Base-by-base conservation (phyloP, 108 stramenopile species). In the Discostella pseudostelligera region DNA sequence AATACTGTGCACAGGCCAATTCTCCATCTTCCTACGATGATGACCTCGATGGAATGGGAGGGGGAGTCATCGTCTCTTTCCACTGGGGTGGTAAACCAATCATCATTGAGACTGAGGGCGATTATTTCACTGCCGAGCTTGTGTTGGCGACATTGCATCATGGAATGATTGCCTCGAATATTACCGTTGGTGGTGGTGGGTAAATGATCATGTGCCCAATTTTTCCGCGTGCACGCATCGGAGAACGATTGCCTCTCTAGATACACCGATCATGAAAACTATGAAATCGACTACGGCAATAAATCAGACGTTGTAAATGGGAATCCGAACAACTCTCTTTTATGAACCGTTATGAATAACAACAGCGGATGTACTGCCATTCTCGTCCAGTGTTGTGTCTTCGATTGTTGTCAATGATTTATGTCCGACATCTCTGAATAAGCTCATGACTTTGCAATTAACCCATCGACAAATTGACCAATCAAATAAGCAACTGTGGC, bases 401-500 rank as follows among this genome's bases (percentile, higher is more conserved):
- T 51, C 21, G 26, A 51, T 48, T 3, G 26, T 51, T 22, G 50
- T 0, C 50, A 51, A 4, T 51, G 47, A 48, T n/a, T n/a, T n/a
- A n/a, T n/a, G n/a, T n/a, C 21, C 7, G 16, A 48, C 1, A 46
- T 4, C 28, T 26, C 29, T 35, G 17, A 29, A 37, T 39, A 8
- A 10, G 20, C 10, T 53, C 39, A 54, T 28, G 26, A 35, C 10
- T 72, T 28, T 24, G 39, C 25, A 42, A 81, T 51, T 13, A 81
- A 42, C 42, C 48, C 44, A 20, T 86, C 76, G 4, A 97, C 90
- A 60, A 83, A 83, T 28, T 90, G 81, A n/a, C 97, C 97, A 53
- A 97, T 81, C n/a, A 87, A 84, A 73, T 85, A 97, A 1, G 97
- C 97, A 19, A 97, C 81, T 17, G 92, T 90, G 24, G 97, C 97